Conservation (phyloP, 352 stramenopile species). For the Pythium dissimile region DNA sequence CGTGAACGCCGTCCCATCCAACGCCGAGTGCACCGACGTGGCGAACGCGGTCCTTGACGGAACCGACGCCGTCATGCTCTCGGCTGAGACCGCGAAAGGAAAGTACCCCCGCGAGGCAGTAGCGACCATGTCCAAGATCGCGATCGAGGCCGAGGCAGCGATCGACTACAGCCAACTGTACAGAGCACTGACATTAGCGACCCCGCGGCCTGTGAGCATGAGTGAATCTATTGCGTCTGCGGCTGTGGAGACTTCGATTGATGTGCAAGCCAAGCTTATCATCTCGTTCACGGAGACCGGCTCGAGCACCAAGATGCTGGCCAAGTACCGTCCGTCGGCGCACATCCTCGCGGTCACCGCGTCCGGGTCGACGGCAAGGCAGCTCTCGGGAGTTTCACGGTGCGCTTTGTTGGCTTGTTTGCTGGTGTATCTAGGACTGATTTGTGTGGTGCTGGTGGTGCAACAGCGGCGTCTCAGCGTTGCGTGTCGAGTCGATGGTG, state of each 20-base stretch:
- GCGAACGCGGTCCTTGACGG: constrained; percentile 99
- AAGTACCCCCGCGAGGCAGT: constrained; percentile 96
- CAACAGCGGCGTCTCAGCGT: constrained; percentile 55
- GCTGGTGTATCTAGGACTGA: neutral
- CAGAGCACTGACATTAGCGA: constrained; percentile 39
- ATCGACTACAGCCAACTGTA: constrained; percentile 78
- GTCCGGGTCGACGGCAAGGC: constrained; percentile 53
- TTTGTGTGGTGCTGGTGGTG: neutral
- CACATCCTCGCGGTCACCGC: constrained; percentile 90
- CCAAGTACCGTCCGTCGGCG: constrained; percentile 93
- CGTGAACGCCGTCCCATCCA: constrained; percentile 95
- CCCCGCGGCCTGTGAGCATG: constrained; percentile 55
- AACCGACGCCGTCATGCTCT: constrained; percentile 99
- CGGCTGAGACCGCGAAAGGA: constrained; percentile 98
- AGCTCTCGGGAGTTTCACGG: constrained; percentile 78
- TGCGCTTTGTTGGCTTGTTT: constrained; percentile 23
- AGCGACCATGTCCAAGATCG: constrained; percentile 93
- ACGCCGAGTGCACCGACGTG: constrained; percentile 99
- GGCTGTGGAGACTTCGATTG: constrained; percentile 96
- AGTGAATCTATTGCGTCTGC: constrained; percentile 95
- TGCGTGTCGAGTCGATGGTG: constrained; percentile 76
- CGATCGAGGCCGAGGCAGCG: constrained; percentile 86
- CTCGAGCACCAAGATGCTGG: constrained; percentile 91
- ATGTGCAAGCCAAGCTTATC: constrained; percentile 95
- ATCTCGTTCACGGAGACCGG: constrained; percentile 97